Percentiles rank a stretch among this genome's conserved stretches.
These are phyloP conservation scores for Scolecobasidium constrictum DNA, from an alignment of 2,329 filamentous ascomycete species.

Conservation along the genomic window DNA sequence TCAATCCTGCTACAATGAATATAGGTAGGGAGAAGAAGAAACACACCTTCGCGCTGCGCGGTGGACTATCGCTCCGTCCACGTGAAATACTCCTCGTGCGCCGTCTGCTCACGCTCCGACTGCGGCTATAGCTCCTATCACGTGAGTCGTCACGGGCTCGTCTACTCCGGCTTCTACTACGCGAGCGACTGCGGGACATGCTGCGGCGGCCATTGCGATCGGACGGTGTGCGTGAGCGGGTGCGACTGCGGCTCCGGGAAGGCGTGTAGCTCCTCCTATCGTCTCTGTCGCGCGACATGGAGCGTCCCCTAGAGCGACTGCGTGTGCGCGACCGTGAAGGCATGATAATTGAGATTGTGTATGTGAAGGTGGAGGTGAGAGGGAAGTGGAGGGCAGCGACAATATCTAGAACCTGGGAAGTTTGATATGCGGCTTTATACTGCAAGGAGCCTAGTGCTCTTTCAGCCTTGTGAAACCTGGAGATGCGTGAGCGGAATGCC, in stretches of 20 bases:
- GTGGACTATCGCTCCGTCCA: conserved; percentile 1
- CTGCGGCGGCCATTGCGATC: not conserved
- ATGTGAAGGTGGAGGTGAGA: too few species aligned
- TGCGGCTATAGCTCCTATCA: not conserved
- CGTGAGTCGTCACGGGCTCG: not conserved
- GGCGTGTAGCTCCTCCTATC: not conserved
- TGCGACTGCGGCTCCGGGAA: conserved; percentile 2
- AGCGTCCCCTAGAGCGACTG: not conserved
- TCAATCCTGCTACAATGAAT: not conserved
- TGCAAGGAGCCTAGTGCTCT: too few species aligned
- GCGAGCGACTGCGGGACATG: conserved; percentile 2
- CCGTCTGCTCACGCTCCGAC: conserved; percentile 1
- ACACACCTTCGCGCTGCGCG: conserved; percentile 10
- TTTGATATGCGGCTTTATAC: too few species aligned
- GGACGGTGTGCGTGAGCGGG: conserved; percentile 1
- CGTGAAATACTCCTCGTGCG: conserved; percentile 5
- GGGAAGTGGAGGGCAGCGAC: too few species aligned
- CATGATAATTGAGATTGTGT: conserved; percentile 2
- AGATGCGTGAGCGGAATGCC: too few species aligned
- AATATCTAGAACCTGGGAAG: too few species aligned
- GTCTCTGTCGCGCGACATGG: not conserved
- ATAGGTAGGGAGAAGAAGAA: not conserved
- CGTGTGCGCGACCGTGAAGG: conserved; percentile 3
- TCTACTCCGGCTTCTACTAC: conserved; percentile 6
- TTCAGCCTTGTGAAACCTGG: too few species aligned